Evolutionary conservation across 129 eudicot species (phyloP), one percentile per base, ranked within the genome.

Genomic region (Rutidosis leptorrhynchoides): DNA sequence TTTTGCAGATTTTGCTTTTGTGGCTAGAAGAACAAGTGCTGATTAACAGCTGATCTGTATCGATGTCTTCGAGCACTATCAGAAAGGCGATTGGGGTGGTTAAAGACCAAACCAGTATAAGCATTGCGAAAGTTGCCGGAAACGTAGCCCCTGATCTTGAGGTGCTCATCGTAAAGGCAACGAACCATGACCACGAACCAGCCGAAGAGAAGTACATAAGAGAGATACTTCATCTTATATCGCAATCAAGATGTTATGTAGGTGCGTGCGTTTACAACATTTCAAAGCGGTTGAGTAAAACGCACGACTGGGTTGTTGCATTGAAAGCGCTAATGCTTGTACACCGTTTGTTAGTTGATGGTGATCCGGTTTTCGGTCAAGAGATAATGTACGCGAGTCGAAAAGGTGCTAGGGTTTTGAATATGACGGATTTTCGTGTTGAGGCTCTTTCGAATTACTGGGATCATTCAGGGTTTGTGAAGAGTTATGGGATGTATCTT

Each of bases 251-350:
- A 63, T 84, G 83, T 1, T 82, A 77, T 57, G 84, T 84, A 28
- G 69, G 77, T 49, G 84, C 88, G 0, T 84, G 78, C 60, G 81
- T 88, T 51, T 69, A 61, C 76, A 70, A 62, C 33, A 69, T 76
- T 23, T 69, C 80, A 5, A 76, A 76, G 30, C 71, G 80, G 1
- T 55, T 76, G 30, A 76, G 71, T 66, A 70, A 70, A 61, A 76
- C 96, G 10, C 84, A 62, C 63, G 96, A 88, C 68, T 88, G 96
- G 96, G 79, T 82, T 54, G 96, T 88, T 67, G 96, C 91, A 1
- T 22, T 82, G 58, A 88, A 88, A 60, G 73, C 83, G 3, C 75
- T 88, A 23, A 82, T 88, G 85, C 83, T 88, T 52, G 86, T 84
- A 24, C 96, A 88, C 75, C 74, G 83, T 12, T 33, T 84, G 58